Evolutionary conservation across 1,284 basidiomycete species (phyloP), one percentile per base, ranked within the genome.

Genomic region (Heterobasidion irregulare): DNA sequence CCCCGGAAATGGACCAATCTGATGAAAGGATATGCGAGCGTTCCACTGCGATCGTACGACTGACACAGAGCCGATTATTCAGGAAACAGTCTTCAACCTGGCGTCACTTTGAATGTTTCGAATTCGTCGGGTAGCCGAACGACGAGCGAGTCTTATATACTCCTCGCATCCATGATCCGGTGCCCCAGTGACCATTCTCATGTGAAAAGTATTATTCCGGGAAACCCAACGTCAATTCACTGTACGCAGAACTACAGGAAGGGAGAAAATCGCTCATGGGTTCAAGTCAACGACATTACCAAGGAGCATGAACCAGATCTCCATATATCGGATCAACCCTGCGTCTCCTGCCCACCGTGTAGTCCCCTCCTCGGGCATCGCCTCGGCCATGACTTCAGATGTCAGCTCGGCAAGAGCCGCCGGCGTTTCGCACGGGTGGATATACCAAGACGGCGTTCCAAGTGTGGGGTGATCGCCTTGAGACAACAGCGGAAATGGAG

Each of bases 381-480:
- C 48, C 44, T 57, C 59, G 41, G 53, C 45, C 34, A 65, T 65
- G 36, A 72, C 63, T 58, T 81, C 84, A n/a, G 64, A 61, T 69
- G 88, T 66, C 36, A 94, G 69, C 68, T 92, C 90, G 26, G 72
- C 69, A 4, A 93, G 78, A 1, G 83, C 79, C 33, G 68, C 68
- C 6, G 75, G 75, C 3, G 86, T 89, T 66, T 89, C 83, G 65
- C 90, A 94, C 7, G 90, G 90, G 65, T 94, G 90, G 45, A 94
- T 70, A 65, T 85, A 91, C 89, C 89, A 94, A 55, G 80, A 84
- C 10, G 85, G 83, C 8, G 73, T 81, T 15, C 82, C 84, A 16
- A 86, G 72, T 2, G 76, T 81, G 0, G 89, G 91, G 64, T 93
- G 91, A 56, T 94, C 91, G 15, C 87, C 89, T 62, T 91, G 88